Base-by-base conservation (phyloP, 2,329 filamentous ascomycete genomes). In the Penicillium freii region DNA sequence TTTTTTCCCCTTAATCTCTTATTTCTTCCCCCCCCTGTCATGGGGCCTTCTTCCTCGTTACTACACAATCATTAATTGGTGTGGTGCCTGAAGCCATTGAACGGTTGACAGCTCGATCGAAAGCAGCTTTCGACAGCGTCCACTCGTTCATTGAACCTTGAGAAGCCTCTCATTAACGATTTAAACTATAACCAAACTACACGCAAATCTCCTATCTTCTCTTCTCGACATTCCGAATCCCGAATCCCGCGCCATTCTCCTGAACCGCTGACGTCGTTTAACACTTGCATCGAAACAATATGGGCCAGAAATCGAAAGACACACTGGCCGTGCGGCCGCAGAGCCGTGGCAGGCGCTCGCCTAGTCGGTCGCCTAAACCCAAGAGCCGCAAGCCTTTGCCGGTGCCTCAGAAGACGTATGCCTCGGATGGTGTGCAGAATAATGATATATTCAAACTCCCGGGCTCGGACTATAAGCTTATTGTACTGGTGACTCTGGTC, bases 401-500 rank as follows among this genome's bases (percentile, higher is more conserved):
- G 9, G 73, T 72, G 43, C 65, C 62, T 34, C 69, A 68, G 40
- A 77, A 68, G 39, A 77, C 73, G 62, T 81, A 80, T 69, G 72
- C 71, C 44, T 81, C 79, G 21, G 78, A 80, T 40, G 79, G 79
- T 23, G 77, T 97, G 54, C 82, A 85, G 64, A 90, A 99, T 79
- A 88, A 97, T 78, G 92, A 97, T 80, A 87, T 97, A 70, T 92
- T 97, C 78, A 84, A 90, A 52, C 86, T 99, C 23, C 91, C 92
- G 36, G 78, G 83, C 57, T 88, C 87, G 25, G 94, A 97, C 78
- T 97, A 94, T 79, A 85, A 90, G 76, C 76, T 91, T 61, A 82
- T 95, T 74, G 78, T 85, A 21, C 77, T 83, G 50, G 77, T 97
- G 65, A 96, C 91, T 51, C 65, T 92, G 19, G 68, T 97, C 62